Evolutionary conservation across 2,329 filamentous ascomycete genomes (phyloP).

Genomic region (Aspergillus viridinutans): DNA sequence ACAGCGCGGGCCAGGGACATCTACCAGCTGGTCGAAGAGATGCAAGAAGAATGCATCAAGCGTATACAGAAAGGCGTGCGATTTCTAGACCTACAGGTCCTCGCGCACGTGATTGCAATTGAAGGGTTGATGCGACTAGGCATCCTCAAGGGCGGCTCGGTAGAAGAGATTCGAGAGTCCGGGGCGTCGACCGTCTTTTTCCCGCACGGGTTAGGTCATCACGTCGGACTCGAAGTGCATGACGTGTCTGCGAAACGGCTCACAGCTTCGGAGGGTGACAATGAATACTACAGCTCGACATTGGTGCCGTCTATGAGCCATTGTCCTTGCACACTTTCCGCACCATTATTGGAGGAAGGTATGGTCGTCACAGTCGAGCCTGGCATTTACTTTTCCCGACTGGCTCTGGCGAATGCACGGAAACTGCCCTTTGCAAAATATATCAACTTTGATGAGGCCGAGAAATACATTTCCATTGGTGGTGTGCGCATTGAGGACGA

Average conservation of each 20-base stretch:
- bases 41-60: slow-evolving; percentile 76
- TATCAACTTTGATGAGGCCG: slow-evolving; percentile 38
- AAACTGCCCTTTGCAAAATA: slow-evolving; percentile 29
- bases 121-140: slow-evolving; percentile 72
- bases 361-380: slow-evolving; percentile 57
- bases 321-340: slow-evolving; percentile 31
- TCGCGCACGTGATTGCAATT: slow-evolving; percentile 77
- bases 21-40: slow-evolving; percentile 78
- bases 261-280: slow-evolving; percentile 22
- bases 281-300: slow-evolving; percentile 11
- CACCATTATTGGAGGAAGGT: slow-evolving; percentile 43
- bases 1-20: slow-evolving; percentile 66
- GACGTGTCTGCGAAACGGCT: slow-evolving; percentile 38
- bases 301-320: slow-evolving; percentile 14
- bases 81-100: slow-evolving; percentile 78
- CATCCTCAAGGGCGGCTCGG: slow-evolving; percentile 62
- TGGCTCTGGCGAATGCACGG: slow-evolving; percentile 34
- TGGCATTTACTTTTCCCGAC: slow-evolving; percentile 44
- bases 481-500: slow-evolving; percentile 52
- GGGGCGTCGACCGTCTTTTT: slow-evolving; percentile 40
- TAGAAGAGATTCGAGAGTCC: slow-evolving; percentile 44
- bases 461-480: slow-evolving; percentile 40
- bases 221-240: slow-evolving; percentile 50
- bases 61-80: slow-evolving; percentile 67
- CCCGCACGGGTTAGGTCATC: slow-evolving; percentile 53